Conservation (phyloP, 2,329 filamentous ascomycete species). For the Sporothrix inflata region DNA sequence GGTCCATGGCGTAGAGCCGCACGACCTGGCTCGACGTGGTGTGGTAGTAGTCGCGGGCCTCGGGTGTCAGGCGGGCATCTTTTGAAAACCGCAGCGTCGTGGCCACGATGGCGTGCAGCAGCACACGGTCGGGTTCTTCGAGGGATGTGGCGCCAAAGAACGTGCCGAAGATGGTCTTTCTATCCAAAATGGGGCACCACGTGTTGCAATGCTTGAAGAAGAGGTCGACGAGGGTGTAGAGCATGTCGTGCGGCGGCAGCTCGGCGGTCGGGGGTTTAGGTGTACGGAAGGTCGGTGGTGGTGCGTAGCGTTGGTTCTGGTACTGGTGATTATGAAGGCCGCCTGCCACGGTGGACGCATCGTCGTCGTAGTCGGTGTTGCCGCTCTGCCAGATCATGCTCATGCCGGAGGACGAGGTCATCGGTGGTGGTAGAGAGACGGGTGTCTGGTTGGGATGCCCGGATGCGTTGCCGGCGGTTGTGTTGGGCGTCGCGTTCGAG, state of each 20-base stretch:
- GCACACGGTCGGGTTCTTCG: constrained; percentile 78
- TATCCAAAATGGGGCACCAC: constrained; percentile 86
- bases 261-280: constrained; percentile 49
- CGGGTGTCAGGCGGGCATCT: constrained; percentile 72
- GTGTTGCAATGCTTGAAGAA: constrained; percentile 82
- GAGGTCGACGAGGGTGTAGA: constrained; percentile 73
- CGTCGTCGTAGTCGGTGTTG: constrained; percentile 37
- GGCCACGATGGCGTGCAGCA: constrained; percentile 85
- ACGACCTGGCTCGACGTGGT: constrained; percentile 83
- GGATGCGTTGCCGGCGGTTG: constrained; percentile 50
- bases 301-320: not conserved
- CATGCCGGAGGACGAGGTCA: constrained; percentile 7
- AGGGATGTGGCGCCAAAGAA: constrained; percentile 77
- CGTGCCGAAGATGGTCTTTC: constrained; percentile 76
- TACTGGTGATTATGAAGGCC: not conserved
- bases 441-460: constrained; percentile 45
- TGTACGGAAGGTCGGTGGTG: not conserved
- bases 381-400: constrained; percentile 37
- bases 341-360: not conserved
- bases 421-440: not conserved
- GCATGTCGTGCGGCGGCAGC: constrained; percentile 72
- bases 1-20: constrained; percentile 82
- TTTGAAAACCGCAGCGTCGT: constrained; percentile 83
- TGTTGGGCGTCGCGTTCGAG: not conserved
- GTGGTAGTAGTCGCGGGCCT: constrained; percentile 74